Percentiles rank a stretch among this genome's conserved stretches.
Evolutionary conservation across 2,329 filamentous ascomycete species (phyloP).

Genomic region (Cylindrodendrum hubeiense): DNA sequence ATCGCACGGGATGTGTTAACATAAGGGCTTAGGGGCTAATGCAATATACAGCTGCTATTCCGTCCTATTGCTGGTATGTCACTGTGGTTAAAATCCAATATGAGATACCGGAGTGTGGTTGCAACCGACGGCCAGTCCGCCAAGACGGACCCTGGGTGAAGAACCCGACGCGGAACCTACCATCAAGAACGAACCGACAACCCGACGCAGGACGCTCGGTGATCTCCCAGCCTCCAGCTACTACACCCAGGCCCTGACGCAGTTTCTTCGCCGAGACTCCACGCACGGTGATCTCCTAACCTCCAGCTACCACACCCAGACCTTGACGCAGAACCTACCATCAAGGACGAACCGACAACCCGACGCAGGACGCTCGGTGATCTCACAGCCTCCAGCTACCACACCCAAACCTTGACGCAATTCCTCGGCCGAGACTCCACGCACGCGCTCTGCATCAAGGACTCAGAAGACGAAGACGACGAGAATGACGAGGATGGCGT

Average conservation of each 20-base stretch:
- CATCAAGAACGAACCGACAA: slow-evolving; percentile 34
- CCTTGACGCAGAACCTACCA: slow-evolving; percentile 26
- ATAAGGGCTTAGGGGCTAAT: no score
- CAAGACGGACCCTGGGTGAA: slow-evolving; percentile 46
- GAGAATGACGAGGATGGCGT: slow-evolving; percentile 30
- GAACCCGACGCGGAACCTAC: slow-evolving; percentile 32
- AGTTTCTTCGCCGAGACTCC: slow-evolving; percentile 47
- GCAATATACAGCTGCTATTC: no score
- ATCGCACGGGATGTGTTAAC: no score
- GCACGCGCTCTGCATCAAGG: slow-evolving; percentile 45
- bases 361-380: slow-evolving; percentile 51
- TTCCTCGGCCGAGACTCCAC: slow-evolving; percentile 44
- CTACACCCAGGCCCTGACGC: slow-evolving; percentile 58
- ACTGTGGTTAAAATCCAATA: no score
- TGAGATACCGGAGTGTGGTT: no score
- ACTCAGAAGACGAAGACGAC: slow-evolving; percentile 54
- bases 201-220: slow-evolving; percentile 48
- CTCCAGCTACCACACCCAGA: slow-evolving; percentile 53
- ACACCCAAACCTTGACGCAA: slow-evolving; percentile 59
- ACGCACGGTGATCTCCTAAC: slow-evolving; percentile 45
- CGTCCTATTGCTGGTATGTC: no score
- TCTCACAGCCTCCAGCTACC: slow-evolving; percentile 48
- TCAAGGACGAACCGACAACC: slow-evolving; percentile 33
- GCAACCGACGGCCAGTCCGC: no score
- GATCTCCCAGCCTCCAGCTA: slow-evolving; percentile 49